Percentiles rank a stretch among this genome's conserved stretches.
Conservation (phyloP, 2,329 filamentous ascomycete genomes). For the Aspergillus calidoustus region DNA sequence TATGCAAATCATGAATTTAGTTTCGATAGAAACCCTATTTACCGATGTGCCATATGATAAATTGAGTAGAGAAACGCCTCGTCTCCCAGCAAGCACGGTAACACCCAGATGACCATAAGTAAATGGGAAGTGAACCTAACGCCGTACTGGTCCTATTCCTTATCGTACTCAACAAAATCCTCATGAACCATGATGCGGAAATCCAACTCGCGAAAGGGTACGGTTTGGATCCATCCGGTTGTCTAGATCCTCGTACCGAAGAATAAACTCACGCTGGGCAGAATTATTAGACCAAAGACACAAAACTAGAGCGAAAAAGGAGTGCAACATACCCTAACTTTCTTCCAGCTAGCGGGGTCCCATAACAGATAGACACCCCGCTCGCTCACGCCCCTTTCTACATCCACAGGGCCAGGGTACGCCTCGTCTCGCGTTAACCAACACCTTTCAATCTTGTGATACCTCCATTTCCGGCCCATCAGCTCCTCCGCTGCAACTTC, state of each 20-base stretch:
- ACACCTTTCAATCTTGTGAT: constrained; percentile 57
- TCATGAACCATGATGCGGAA: constrained; percentile 45
- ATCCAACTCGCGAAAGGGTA: constrained; percentile 40
- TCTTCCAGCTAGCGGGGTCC: constrained; percentile 56
- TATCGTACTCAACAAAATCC: constrained; percentile 21
- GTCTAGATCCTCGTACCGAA: constrained; percentile 56
- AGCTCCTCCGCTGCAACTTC: constrained; percentile 68
- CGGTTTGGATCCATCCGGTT: constrained; percentile 50
- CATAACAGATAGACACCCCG: constrained; percentile 57
- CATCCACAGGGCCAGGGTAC: constrained; percentile 52
- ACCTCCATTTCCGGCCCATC: constrained; percentile 58
- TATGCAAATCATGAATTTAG: constrained; percentile 31
- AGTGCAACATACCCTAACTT: constrained; percentile 47
- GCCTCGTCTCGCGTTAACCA: constrained; percentile 56
- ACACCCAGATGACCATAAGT: constrained; percentile 32
- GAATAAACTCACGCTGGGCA: constrained; percentile 51
- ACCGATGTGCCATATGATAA: constrained; percentile 30
- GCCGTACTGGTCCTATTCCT: constrained; percentile 35
- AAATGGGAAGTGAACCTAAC: constrained; percentile 37
- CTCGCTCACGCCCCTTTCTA: constrained; percentile 54
- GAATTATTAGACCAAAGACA: constrained; percentile 27
- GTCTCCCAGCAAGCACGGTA: constrained; percentile 29
- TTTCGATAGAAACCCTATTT: constrained; percentile 31
- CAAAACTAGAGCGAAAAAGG: background rate
- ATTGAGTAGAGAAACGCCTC: constrained; percentile 33